phyloP scores from a whole-genome alignment of 23 red algal species.

The Cyanidiococcus yangmingshanensis region DNA sequence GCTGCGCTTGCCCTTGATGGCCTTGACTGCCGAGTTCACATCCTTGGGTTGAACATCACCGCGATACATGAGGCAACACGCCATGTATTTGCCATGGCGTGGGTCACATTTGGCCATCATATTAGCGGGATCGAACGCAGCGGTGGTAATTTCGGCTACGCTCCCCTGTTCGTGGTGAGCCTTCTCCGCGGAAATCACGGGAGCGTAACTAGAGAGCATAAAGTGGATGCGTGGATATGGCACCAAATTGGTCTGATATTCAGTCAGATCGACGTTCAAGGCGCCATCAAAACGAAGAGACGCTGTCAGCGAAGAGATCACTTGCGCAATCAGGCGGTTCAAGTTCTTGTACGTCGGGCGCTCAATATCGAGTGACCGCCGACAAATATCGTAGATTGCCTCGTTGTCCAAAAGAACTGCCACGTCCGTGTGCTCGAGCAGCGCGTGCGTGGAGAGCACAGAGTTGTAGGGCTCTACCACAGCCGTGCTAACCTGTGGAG shows the following conservation, averaged over 20 bases:
- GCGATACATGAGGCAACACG: conserved; percentile 89
- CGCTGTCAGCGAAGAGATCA: conserved; percentile 94
- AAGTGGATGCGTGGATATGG: conserved; percentile 99
- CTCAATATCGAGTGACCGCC: conserved; percentile 66
- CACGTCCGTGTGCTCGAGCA: conserved; percentile 97
- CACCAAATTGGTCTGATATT: conserved; percentile 99
- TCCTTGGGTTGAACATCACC: conserved; percentile 94
- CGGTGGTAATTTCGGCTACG: conserved; percentile 81
- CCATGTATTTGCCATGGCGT: conserved; percentile 91
- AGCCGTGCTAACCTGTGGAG: conserved; percentile 87
- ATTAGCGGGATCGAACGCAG: conserved; percentile 87
- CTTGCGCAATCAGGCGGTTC: conserved; percentile 95
- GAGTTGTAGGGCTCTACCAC: conserved; percentile 99
- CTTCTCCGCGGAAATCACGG: conserved; percentile 81
- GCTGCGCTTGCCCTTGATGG: conserved; percentile 80
- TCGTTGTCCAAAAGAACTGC: conserved; percentile 98
- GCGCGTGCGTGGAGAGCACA: conserved; percentile 88
- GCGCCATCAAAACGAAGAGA: conserved; percentile 97
- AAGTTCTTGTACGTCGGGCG: conserved; percentile 93
- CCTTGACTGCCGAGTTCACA: conserved; percentile 81
- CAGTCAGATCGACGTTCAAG: conserved; percentile 95
- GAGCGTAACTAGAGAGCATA: conserved; percentile 96
- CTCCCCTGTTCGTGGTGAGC: conserved; percentile 89
- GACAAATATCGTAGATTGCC: conserved; percentile 98
- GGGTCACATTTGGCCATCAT: conserved; percentile 99